phyloP scores from a whole-genome alignment of 371 early-diverging fungal species.

The Mortierella sp. region DNA sequence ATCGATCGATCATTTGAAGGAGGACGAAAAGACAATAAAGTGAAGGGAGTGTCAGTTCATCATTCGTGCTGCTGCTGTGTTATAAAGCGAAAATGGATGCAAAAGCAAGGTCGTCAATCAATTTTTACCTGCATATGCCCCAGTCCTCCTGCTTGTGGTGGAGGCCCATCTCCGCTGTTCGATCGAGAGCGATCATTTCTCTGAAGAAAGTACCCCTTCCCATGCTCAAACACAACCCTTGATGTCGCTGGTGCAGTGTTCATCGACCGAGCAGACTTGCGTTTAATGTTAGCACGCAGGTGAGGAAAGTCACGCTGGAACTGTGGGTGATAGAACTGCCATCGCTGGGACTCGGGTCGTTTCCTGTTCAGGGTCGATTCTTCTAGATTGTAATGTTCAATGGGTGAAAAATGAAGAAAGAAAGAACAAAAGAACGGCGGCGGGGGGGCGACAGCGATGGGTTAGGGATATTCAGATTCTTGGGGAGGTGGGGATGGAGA shows the following conservation, averaged over 20 bases:
- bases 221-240: slow-evolving; percentile 49
- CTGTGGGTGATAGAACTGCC: slow-evolving; percentile 55
- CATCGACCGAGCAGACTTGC: slow-evolving; percentile 42
- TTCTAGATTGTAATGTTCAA: slow-evolving; percentile 19
- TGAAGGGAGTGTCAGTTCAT: too few species aligned
- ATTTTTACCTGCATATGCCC: background rate
- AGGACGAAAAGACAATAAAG: background rate
- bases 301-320: slow-evolving; percentile 53
- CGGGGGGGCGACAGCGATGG: too few species aligned
- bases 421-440: background rate
- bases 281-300: slow-evolving; percentile 42
- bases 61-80: background rate
- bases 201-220: slow-evolving; percentile 50
- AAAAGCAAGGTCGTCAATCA: background rate
- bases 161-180: slow-evolving; percentile 39
- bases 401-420: background rate
- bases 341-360: slow-evolving; percentile 51
- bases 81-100: too few species aligned
- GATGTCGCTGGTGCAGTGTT: slow-evolving; percentile 43
- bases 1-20: background rate
- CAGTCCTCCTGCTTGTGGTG: background rate
- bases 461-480: background rate
- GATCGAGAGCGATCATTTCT: slow-evolving; percentile 44
- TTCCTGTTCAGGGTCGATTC: slow-evolving; percentile 52
- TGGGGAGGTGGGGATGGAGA: background rate